phyloP scores from a whole-genome alignment of 2,329 filamentous ascomycete genomes.

The Westerdykella ornata region DNA sequence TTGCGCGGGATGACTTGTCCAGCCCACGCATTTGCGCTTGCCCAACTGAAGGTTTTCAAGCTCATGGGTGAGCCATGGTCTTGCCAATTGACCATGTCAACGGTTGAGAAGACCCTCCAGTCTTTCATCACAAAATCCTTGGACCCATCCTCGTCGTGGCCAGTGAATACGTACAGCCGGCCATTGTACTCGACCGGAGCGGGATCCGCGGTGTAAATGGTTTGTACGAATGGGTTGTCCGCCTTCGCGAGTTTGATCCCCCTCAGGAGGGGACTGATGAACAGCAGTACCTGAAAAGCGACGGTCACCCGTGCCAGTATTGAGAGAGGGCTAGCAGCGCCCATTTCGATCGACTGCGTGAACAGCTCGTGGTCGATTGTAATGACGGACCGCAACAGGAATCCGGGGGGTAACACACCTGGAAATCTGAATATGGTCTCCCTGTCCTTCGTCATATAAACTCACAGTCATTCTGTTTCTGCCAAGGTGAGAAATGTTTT shows the following conservation, averaged over 20 bases:
- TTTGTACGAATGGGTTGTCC: slow-evolving; percentile 13
- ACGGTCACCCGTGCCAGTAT: background rate
- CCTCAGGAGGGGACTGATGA: background rate
- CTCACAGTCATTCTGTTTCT: background rate
- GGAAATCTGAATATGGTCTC: background rate
- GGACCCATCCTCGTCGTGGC: slow-evolving; percentile 14
- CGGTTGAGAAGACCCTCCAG: slow-evolving; percentile 11
- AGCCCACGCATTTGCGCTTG: slow-evolving; percentile 11
- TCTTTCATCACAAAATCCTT: slow-evolving; percentile 11
- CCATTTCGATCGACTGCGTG: background rate
- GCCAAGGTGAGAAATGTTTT: background rate
- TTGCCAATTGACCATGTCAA: slow-evolving; percentile 15
- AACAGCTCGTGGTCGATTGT: background rate
- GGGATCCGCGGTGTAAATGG: slow-evolving; percentile 12
- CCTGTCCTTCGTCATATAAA: background rate
- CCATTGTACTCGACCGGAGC: slow-evolving; percentile 12
- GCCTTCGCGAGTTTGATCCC: slow-evolving; percentile 5
- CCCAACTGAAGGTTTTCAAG: slow-evolving; percentile 11
- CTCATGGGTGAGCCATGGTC: slow-evolving; percentile 12
- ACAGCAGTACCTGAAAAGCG: background rate
- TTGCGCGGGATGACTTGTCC: slow-evolving; percentile 13
- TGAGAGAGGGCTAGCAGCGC: background rate
- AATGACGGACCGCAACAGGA: background rate
- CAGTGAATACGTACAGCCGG: slow-evolving; percentile 12
- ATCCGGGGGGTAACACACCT: background rate